Base-by-base conservation (phyloP, 139 green algal species). In the Chlorella sp. region DNA sequence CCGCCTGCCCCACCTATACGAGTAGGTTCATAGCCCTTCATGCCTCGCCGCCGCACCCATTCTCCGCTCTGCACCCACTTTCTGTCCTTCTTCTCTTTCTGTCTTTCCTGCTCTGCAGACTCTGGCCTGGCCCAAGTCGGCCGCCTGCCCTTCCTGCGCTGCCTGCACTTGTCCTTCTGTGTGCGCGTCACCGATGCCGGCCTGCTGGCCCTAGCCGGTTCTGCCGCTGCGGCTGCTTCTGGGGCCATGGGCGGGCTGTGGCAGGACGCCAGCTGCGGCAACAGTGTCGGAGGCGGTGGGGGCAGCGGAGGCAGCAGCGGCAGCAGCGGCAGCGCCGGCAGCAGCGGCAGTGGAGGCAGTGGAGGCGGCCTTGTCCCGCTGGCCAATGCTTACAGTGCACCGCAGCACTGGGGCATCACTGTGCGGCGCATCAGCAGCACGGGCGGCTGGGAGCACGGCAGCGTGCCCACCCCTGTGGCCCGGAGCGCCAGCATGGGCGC, bases 161-260 rank as follows among this genome's bases (percentile, higher is more conserved):
- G 19, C 44, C 69, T 85, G 9, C 51, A 60, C 48, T 51, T 79
- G 34, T 79, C 81, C 48, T 85, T 85, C 38, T 85, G 81, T 41
- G 68, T 83, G 28, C 40, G 77, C 3, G 26, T 83, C 38, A 74
- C 77, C 0, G 79, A 84, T 24, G 64, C 40, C 19, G 79, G 79
- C 32, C 79, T 84, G 30, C 4, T 11, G 22, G 19, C 32, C n/a
- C 79, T 84, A 32, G 64, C 79, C 17, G 60, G 73, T 28, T n/a
- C 30, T 19, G 40, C 76, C 24, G 16, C n/a, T 64, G 48, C 30
- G 13, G 72, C 48, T 41, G 48, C 48, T 4, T 34, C 36, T 36
- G 34, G 32, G 2, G 22, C 14, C 51, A 60, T 16, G 4, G 24
- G 13, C 24, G 13, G 9, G 51, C 16, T 16, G 19, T 36, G 8